Evolutionary conservation across 441 rosid genomes (phyloP).

Genomic region (Eutrema salsugineum): DNA sequence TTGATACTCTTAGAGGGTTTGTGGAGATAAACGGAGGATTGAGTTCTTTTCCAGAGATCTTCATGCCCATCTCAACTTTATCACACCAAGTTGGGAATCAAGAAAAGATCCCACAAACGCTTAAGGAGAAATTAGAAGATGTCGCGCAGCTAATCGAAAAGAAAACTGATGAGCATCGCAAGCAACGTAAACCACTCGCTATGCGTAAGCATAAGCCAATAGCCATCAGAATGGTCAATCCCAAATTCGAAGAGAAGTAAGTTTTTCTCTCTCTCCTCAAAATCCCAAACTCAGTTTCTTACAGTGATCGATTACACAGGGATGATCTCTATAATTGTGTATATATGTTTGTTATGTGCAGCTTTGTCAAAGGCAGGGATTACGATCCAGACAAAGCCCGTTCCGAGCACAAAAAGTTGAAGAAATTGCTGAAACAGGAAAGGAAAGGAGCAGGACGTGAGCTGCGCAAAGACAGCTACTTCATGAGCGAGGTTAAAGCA

Average conservation of each 20-base stretch:
- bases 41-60: slow-evolving; percentile 75
- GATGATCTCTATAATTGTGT: background rate
- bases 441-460: slow-evolving; percentile 76
- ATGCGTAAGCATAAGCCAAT: slow-evolving; percentile 79
- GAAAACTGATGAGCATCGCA: slow-evolving; percentile 46
- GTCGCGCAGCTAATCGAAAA: slow-evolving; percentile 51
- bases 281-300: background rate
- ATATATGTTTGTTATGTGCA: slow-evolving; percentile 38
- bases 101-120: slow-evolving; percentile 47
- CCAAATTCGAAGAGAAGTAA: slow-evolving; percentile 87
- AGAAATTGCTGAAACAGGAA: slow-evolving; percentile 51
- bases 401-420: slow-evolving; percentile 60
- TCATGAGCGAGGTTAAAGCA: slow-evolving; percentile 58
- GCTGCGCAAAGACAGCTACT: slow-evolving; percentile 76
- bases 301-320: background rate
- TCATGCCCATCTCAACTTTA: slow-evolving; percentile 53
- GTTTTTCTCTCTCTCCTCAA: background rate
- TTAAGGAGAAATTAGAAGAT: slow-evolving; percentile 50
- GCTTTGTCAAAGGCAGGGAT: slow-evolving; percentile 83
- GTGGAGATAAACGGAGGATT: slow-evolving; percentile 47
- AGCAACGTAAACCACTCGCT: slow-evolving; percentile 62
- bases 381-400: slow-evolving; percentile 84
- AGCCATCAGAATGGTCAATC: slow-evolving; percentile 63
- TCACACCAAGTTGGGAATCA: slow-evolving; percentile 51
- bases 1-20: slow-evolving; percentile 63